Evolutionary conservation across 2,329 filamentous ascomycete genomes (phyloP).

Genomic region (Geosmithia flava): DNA sequence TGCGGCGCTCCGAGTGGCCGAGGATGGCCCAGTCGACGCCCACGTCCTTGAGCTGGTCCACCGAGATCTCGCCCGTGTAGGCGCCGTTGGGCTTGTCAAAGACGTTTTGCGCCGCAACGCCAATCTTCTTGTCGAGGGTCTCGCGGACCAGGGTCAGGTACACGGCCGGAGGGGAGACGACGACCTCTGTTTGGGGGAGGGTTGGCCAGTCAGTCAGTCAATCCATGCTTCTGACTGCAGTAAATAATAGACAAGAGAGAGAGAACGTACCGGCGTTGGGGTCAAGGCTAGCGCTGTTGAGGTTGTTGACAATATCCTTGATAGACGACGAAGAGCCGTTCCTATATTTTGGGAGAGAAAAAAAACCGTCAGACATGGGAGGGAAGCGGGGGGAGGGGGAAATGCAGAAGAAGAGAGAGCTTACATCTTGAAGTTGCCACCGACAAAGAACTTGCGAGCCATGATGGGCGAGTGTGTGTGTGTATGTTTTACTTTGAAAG

Average conservation of each 20-base stretch:
- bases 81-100: conserved; percentile 95
- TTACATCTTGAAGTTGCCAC: conserved; percentile 99
- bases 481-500: not conserved
- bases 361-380: not conserved
- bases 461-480: conserved; percentile 40
- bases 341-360: conserved; percentile 36
- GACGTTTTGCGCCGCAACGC: conserved; percentile 92
- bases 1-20: conserved; percentile 90
- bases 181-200: conserved; percentile 69
- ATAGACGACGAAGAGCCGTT: conserved; percentile 87
- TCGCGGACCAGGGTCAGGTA: conserved; percentile 84
- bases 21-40: conserved; percentile 83
- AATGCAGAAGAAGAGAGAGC: conserved; percentile 12
- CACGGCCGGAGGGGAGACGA: conserved; percentile 80
- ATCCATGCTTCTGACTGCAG: no score
- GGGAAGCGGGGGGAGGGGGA: conserved; percentile 6
- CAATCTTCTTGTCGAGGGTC: conserved; percentile 61
- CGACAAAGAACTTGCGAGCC: conserved; percentile 94
- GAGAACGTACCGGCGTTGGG: conserved; percentile 52
- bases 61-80: conserved; percentile 94
- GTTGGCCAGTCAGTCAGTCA: no score
- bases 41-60: conserved; percentile 79
- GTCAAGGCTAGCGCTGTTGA: conserved; percentile 78
- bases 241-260: no score
- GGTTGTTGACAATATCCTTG: conserved; percentile 77